Evolutionary conservation across 1,284 basidiomycete genomes (phyloP).

Genomic region (Ganoderma lucidum): DNA sequence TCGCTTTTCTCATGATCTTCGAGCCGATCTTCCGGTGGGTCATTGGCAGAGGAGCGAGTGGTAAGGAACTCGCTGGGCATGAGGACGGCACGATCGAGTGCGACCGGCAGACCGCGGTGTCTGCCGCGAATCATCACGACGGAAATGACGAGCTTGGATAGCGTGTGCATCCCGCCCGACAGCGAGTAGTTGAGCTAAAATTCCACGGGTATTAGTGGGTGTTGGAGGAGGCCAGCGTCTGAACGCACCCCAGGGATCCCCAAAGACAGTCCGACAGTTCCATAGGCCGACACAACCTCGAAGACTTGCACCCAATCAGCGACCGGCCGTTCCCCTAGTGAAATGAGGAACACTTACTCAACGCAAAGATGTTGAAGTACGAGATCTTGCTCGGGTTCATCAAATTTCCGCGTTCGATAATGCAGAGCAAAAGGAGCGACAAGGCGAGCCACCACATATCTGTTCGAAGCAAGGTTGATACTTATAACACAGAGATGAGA

Average conservation of each 20-base stretch:
- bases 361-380: conserved; percentile 73
- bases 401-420: conserved; percentile 80
- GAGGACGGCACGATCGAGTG: conserved; percentile 72
- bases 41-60: conserved; percentile 2
- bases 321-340: background rate
- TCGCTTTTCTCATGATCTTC: background rate
- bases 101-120: conserved; percentile 65
- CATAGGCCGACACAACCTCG: conserved; percentile 73
- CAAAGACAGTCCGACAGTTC: conserved; percentile 78
- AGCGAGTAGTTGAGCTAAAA: conserved; percentile 67
- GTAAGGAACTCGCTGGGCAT: conserved; percentile 47
- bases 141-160: conserved; percentile 80
- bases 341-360: conserved; percentile 29
- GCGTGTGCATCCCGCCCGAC: conserved; percentile 66
- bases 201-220: background rate
- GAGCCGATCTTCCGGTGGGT: background rate
- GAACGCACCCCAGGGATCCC: conserved; percentile 65
- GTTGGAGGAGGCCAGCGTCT: background rate
- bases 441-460: conserved; percentile 93
- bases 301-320: conserved; percentile 49
- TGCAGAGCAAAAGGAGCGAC: conserved; percentile 84
- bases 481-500: background rate
- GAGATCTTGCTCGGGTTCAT: conserved; percentile 47
- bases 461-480: conserved; percentile 38
- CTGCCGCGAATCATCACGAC: conserved; percentile 67